Evolutionary conservation across 1,284 basidiomycete genomes (phyloP).

Genomic region (Clitocybe nebularis): DNA sequence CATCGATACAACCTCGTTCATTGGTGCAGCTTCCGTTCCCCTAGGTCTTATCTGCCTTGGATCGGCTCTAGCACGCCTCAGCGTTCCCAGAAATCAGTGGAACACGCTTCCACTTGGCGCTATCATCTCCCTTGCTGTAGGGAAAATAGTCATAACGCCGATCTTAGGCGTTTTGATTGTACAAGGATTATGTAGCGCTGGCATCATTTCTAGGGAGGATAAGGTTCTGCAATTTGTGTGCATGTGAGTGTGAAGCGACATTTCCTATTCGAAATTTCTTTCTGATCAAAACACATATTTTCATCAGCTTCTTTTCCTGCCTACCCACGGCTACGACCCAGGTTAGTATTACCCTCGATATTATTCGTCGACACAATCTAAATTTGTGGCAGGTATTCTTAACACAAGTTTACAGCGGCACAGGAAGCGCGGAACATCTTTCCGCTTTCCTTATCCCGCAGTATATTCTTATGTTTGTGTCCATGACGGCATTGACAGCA

Average conservation of each 20-base stretch:
- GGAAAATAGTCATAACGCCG: constrained; percentile 67
- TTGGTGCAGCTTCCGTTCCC: constrained; percentile 72
- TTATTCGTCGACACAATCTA: neutral
- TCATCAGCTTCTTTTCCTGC: neutral
- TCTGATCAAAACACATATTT: neutral
- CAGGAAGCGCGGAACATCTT: constrained; percentile 58
- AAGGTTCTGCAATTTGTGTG: constrained; percentile 57
- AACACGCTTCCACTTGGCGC: constrained; percentile 60
- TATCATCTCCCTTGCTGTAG: constrained; percentile 56
- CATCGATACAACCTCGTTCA: constrained; percentile 61
- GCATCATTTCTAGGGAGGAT: constrained; percentile 51
- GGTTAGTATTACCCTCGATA: constrained; percentile 26
- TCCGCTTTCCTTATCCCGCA: constrained; percentile 65
- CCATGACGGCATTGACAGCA: constrained; percentile 57
- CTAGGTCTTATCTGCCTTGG: constrained; percentile 73
- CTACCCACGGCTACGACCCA: constrained; percentile 22
- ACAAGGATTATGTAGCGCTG: constrained; percentile 43
- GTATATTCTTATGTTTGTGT: constrained; percentile 60
- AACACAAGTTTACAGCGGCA: constrained; percentile 65
- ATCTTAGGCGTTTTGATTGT: constrained; percentile 66
- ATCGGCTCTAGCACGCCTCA: constrained; percentile 66
- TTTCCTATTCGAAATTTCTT: neutral
- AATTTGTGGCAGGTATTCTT: constrained; percentile 43
- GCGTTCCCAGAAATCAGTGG: constrained; percentile 50
- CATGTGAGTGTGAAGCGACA: neutral